phyloP scores from a whole-genome alignment of 495 filamentous ascomycete species.

The Trypethelium eluteriae region DNA sequence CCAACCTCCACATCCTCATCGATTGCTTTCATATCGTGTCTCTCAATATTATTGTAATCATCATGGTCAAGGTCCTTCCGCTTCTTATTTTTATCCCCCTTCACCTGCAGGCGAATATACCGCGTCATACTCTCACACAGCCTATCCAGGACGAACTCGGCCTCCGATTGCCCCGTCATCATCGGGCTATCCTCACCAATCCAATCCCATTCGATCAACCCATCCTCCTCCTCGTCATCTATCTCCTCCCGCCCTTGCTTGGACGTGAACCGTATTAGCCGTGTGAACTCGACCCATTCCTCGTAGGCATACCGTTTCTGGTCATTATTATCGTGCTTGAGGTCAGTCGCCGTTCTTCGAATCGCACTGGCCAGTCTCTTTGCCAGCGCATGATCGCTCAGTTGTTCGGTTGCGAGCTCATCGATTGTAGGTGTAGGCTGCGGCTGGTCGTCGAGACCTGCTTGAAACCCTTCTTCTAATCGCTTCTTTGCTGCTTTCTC shows the following conservation, averaged over 20 bases:
- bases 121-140: conserved; percentile 52
- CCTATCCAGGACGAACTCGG: conserved; percentile 54
- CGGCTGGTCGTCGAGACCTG: conserved; percentile 15
- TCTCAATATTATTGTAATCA: background rate
- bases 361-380: conserved; percentile 50
- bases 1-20: background rate
- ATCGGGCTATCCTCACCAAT: conserved; percentile 57
- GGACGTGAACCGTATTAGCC: conserved; percentile 52
- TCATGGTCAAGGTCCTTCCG: background rate
- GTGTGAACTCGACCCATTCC: conserved; percentile 57
- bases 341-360: conserved; percentile 43
- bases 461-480: conserved; percentile 43
- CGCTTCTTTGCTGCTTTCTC: conserved; percentile 36
- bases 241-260: conserved; percentile 17
- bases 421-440: conserved; percentile 36
- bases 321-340: conserved; percentile 26
- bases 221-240: conserved; percentile 49
- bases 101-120: conserved; percentile 38
- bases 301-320: conserved; percentile 51
- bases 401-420: conserved; percentile 37
- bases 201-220: conserved; percentile 60
- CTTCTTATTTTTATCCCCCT: background rate
- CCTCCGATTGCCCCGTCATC: conserved; percentile 48
- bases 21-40: background rate
- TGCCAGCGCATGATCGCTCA: conserved; percentile 39